phyloP scores from a whole-genome alignment of 1,284 basidiomycete species.

The Naganishia albida region DNA sequence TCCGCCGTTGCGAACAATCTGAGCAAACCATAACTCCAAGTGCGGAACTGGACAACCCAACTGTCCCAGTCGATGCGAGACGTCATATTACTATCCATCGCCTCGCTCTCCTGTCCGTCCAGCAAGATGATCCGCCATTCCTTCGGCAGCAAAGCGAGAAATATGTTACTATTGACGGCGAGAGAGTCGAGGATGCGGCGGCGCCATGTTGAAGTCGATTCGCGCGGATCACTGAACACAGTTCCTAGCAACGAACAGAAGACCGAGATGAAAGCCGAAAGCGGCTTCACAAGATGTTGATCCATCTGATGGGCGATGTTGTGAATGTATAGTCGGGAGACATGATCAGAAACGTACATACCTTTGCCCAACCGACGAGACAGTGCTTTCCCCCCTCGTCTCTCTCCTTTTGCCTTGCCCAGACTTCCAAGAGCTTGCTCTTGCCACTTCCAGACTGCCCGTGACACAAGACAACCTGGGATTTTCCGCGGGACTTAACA shows the following conservation, averaged over 20 bases:
- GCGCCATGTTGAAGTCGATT: slow-evolving; percentile 42
- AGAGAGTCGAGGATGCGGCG: slow-evolving; percentile 39
- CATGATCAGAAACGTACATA: not conserved
- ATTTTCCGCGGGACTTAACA: slow-evolving; percentile 10
- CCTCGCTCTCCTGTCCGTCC: slow-evolving; percentile 4
- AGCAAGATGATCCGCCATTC: slow-evolving; percentile 40
- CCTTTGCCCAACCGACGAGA: slow-evolving; percentile 41
- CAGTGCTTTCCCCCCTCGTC: slow-evolving; percentile 30
- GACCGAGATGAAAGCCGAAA: slow-evolving; percentile 46
- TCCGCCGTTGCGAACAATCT: slow-evolving; percentile 44
- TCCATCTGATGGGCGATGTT: slow-evolving; percentile 34
- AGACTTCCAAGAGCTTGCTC: slow-evolving; percentile 42
- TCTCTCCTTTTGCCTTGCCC: slow-evolving; percentile 38
- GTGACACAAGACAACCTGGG: slow-evolving; percentile 40
- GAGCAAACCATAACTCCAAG: slow-evolving; percentile 43
- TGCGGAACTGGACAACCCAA: slow-evolving; percentile 36
- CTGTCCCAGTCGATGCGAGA: slow-evolving; percentile 26
- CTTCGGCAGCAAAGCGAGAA: slow-evolving; percentile 41
- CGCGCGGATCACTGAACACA: slow-evolving; percentile 45
- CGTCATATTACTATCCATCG: slow-evolving; percentile 7
- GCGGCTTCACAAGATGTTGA: slow-evolving; percentile 43
- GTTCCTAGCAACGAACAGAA: slow-evolving; percentile 46
- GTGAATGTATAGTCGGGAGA: not conserved
- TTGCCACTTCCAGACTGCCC: slow-evolving; percentile 48
- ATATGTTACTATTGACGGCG: slow-evolving; percentile 40